Base-by-base conservation (phyloP, 352 stramenopile species). In the Phytophthora ramorum region DNA sequence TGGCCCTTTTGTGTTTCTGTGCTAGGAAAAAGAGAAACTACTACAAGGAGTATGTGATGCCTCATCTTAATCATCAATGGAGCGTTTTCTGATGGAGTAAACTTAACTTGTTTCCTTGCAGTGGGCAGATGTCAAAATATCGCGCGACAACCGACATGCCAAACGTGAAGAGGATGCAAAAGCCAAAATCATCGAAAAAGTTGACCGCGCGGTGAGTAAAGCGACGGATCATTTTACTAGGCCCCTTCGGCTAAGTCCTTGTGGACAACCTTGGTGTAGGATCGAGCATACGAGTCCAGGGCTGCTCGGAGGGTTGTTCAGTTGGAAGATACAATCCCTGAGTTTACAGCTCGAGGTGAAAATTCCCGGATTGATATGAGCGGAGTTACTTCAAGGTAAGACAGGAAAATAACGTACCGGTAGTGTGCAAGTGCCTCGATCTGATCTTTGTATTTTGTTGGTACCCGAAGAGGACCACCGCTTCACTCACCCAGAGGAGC, bases 331-430 rank as follows among this genome's bases (percentile, higher is more conserved):
- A 67, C 76, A 3, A 73, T 75, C 6, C 73, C 76, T 19, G 76
- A 92, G 30, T 91, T 81, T 49, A 96, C 87, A 6, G 44, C 73
- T 14, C 75, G 85, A 26, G 87, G 82, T 0, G 66, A 69, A 7
- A 91, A 90, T 44, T 60, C 76, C n/a, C 67, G 71, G 4, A 78
- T 95, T 24, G 70, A 91, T 7, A 69, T 95, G 53, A 90, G 84
- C 38, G 89, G 88, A 16, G 87, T 93, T 58, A 97, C 92, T n/a
- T 71, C 84, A 13, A 80, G 87, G 85, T 91, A 54, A 30, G 53
- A 28, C 14, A 10, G 4, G 14, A 35, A n/a, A 34, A 24, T 53
- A 60, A 0, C 8, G 8, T 58, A 32, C 26, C 26, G 26, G 26
- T 32, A 30, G 1, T 14, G 7, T 24, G 6, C 26, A 22, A 26